Base-by-base conservation (phyloP, 2,329 filamentous ascomycete species). In the Pyrenophora graminea region DNA sequence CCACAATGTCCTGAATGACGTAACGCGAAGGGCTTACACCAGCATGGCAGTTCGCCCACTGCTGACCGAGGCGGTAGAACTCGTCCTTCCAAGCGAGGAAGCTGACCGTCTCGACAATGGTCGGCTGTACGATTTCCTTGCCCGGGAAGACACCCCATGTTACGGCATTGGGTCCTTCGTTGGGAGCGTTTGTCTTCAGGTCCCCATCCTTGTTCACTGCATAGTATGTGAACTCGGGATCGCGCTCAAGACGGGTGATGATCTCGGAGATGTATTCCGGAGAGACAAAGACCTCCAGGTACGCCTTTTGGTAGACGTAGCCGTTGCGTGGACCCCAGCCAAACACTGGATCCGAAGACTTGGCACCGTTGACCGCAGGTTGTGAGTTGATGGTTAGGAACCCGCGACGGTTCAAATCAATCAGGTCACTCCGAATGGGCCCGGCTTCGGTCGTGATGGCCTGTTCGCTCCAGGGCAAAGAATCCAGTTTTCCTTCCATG, bases 41-140 rank as follows among this genome's bases (percentile, higher is more conserved):
- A 32, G 91, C 85, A 69, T 96, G 91, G 72, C 94, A 99, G 67
- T 90, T 90, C 18, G 90, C 90, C 94, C 94, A 99, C 69, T 99
- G 92, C 51, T 88, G 83, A 47, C 94, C 94, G 8, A 99, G 82
- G 55, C 90, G 85, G 80, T 91, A 99, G 13, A 96, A 95, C 76
- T 99, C 94, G 63, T 99, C 94, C 76, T 96, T 96, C 94, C 94
- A 99, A 2, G 94, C 94, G 46, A 99, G 80, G 82, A 99, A 99
- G 72, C 90, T 96, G 72, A 99, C 88, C 15, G 90, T 95, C 77
- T 99, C 94, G 45, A 99, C 94, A 66, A 99, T 97, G n/a, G 94
- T 99, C 12, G 94, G 94, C 74, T 99, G 94, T n/a, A 99, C 92
- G 69, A 99, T 97, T 75, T 99, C 94, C 74, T 97, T 96, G 51